Base-by-base conservation (phyloP, 2,329 filamentous ascomycete genomes). In the Pseudogymnoascus verrucosus region DNA sequence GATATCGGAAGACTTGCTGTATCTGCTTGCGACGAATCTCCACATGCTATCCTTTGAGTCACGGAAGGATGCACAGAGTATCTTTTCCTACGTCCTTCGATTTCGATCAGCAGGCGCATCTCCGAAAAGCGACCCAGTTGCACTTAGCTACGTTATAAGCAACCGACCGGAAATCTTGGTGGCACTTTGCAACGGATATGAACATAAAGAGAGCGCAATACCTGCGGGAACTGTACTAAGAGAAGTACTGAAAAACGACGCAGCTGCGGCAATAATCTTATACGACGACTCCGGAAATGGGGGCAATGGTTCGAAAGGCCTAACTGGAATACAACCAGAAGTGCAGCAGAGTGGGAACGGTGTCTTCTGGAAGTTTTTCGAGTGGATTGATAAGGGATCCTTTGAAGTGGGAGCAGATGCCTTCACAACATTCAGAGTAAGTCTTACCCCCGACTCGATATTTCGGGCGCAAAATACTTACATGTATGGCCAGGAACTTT, bases 331-430 rank as follows among this genome's bases (percentile, higher is more conserved):
- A 66, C 89, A 95, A 71, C 85, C 89, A 57, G 88, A 91, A 65
- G 78, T 86, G 42, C 86, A 84, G 36, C 89, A 95, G 70, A 89
- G 84, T 57, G 93, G 93, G 11, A 83, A 86, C 51, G 93, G 93
- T 2, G 86, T 97, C 1, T 97, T 99, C 75, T 99, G 95, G 95
- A 88, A 85, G 57, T 98, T 98, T 77, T 98, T 99, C 73, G 86
- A 89, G 66, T 99, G 93, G 91, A 96, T 99, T 71, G 93, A 98
- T 78, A 91, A 91, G 77, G 91, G 92, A 69, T 93, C 90, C 31
- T 99, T 99, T 72, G 95, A 99, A 79, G 91, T 98, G 68, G 93
- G 92, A 71, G 93, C 95, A 34, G 95, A 99, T 79, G 93, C 95
- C 1, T 99, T 99, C 75, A 96, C 93, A 64, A 98, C 93, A 4